Base-by-base conservation (phyloP, 352 stramenopile genomes). In the Blastocystis sp. region DNA sequence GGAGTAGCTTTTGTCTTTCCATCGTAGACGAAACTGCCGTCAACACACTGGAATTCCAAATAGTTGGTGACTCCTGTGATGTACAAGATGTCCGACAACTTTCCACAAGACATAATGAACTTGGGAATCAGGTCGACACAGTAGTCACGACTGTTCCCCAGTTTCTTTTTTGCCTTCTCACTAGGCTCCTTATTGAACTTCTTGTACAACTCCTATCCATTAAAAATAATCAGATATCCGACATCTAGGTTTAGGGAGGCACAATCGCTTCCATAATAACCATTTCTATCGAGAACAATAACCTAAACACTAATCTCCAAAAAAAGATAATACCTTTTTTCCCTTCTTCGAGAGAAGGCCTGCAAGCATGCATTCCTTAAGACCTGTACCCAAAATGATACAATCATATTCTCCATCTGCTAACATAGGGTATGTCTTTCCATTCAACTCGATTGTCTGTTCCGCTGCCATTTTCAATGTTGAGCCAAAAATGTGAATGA, bases 71-170 rank as follows among this genome's bases (percentile, higher is more conserved):
- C 97, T 91, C 98, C 98, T 64, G 95, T 98, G 92, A 98, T 96
- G 85, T 97, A 91, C 50, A 98, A 91, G 95, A 99, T 99, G 93
- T 99, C 99, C 37, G 98, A 97, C 26, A 99, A 93, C 91, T 99
- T 99, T 81, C 98, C 98, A 91, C 96, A 98, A 2, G 98, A 97
- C 97, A 99, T 99, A 92, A 99, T 98, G 91, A 99, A 99, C 93
- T 99, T 99, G 69, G 97, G 97, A 91, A 99, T 98, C 34, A 99
- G 93, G 93, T 99, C 98, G 73, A 99, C 97, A 92, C 98, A 99
- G 93, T 99, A 99, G 93, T 99, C 97, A 65, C 97, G 95, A 91
- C 98, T 98, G 55, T 94, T 95, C 79, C 97, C 96, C 50, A 99
- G 92, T 43, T 95, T 93, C 66, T 92, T 91, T 73, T 92, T 90